Evolutionary conservation across 768 basidiomycete species (phyloP).

Genomic region (Boletus rubescentipes): DNA sequence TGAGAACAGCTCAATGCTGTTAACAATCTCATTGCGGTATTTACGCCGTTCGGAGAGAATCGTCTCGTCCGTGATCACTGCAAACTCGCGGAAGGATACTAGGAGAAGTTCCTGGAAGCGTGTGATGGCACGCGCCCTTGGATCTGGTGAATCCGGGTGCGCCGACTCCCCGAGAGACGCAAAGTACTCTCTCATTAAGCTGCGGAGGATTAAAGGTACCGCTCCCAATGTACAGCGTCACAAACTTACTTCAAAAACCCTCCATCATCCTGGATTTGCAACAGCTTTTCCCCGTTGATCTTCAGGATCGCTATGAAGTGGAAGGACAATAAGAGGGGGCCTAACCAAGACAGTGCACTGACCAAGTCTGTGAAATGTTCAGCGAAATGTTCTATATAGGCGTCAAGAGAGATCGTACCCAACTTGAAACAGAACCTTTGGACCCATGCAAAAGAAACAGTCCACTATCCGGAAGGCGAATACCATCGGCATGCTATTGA

Average conservation of each 20-base stretch:
- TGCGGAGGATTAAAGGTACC: constrained; percentile 26
- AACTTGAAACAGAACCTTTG: constrained; percentile 97
- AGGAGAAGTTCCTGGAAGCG: constrained; percentile 96
- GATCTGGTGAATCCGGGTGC: constrained; percentile 84
- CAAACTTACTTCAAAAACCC: constrained; percentile 83
- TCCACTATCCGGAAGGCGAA: constrained; percentile 98
- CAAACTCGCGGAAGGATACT: constrained; percentile 97
- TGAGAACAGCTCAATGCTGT: constrained; percentile 91
- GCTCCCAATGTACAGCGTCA: background rate
- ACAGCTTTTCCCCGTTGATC: constrained; percentile 90
- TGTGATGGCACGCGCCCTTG: constrained; percentile 89
- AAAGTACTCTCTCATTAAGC: constrained; percentile 95
- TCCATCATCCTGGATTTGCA: constrained; percentile 95
- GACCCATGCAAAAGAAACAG: constrained; percentile 98
- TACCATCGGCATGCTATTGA: constrained; percentile 95
- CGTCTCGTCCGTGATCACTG: constrained; percentile 92
- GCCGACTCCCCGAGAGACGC: constrained; percentile 91
- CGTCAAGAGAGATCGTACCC: constrained; percentile 51
- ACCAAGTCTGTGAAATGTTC: constrained; percentile 50
- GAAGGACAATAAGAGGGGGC: constrained; percentile 12
- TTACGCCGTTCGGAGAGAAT: constrained; percentile 83
- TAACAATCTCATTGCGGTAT: constrained; percentile 86
- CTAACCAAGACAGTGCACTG: constrained; percentile 25
- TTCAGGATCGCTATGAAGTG: constrained; percentile 81
- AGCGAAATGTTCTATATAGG: constrained; percentile 1